These are phyloP conservation scores for Fraxinus latifolia DNA, from an alignment of 305 asterid species.

Conservation along the genomic window DNA sequence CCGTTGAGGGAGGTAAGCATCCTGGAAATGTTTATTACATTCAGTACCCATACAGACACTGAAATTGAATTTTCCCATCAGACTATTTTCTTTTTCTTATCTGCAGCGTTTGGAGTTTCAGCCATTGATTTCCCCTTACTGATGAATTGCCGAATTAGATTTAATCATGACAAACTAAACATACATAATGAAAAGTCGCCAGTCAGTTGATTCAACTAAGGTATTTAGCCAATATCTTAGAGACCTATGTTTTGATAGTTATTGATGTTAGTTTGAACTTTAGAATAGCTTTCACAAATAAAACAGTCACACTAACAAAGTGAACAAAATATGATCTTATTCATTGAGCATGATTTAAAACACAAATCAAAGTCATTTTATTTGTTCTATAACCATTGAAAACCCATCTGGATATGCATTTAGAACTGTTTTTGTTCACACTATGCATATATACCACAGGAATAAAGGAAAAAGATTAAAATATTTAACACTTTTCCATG, in stretches of 20 bases:
- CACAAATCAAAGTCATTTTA: not conserved
- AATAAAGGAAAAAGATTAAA: not conserved
- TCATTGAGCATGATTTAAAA: not conserved
- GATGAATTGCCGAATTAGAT: slow-evolving; percentile 9
- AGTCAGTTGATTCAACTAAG: slow-evolving; percentile 10
- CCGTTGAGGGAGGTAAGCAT: slow-evolving; percentile 99
- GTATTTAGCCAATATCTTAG: slow-evolving; percentile 2
- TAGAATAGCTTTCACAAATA: not conserved
- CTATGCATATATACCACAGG: not conserved
- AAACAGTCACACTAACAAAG: not conserved
- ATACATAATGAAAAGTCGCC: not conserved
- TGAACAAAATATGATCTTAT: not conserved
- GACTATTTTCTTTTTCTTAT: not conserved
- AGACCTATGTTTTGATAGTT: not conserved
- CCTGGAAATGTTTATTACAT: slow-evolving; percentile 43
- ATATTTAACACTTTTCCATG: not conserved
- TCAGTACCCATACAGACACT: slow-evolving; percentile 24
- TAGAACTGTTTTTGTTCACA: not conserved
- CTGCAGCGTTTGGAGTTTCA: not conserved
- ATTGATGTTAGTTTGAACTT: not conserved
- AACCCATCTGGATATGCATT: not conserved
- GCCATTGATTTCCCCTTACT: not conserved
- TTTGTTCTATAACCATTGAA: not conserved
- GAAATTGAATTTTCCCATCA: slow-evolving; percentile 7
- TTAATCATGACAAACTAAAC: slow-evolving; percentile 1